Percentiles rank a stretch among this genome's conserved stretches.
These are phyloP conservation scores for Colletotrichum musae DNA, from an alignment of 2,329 filamentous ascomycete genomes.

Conservation along the genomic window DNA sequence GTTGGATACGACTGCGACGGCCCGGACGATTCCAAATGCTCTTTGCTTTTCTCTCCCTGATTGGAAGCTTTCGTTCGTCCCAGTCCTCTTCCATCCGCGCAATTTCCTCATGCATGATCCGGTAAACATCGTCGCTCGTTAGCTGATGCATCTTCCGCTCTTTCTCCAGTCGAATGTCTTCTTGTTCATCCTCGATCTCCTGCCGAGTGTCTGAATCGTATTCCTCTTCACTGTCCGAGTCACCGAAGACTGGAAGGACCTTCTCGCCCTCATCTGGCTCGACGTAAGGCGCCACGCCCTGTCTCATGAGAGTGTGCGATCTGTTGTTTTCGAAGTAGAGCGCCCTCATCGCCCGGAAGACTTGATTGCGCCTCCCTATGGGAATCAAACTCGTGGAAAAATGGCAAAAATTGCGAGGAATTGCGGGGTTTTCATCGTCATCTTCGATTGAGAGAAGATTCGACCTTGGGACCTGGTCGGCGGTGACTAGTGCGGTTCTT, in stretches of 20 bases:
- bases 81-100: constrained; percentile 67
- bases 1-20: constrained; percentile 51
- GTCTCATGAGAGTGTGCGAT: constrained; percentile 25
- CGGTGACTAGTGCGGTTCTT: constrained; percentile 45
- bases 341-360: constrained; percentile 57
- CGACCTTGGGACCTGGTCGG: constrained; percentile 31
- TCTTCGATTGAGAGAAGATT: not conserved
- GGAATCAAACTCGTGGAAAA: constrained; percentile 47
- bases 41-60: constrained; percentile 69
- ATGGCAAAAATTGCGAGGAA: not conserved
- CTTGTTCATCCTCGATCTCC: constrained; percentile 73
- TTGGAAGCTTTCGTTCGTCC: constrained; percentile 70
- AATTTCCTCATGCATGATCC: constrained; percentile 69
- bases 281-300: constrained; percentile 57
- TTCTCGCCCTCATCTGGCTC: constrained; percentile 66
- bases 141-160: constrained; percentile 50
- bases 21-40: constrained; percentile 73
- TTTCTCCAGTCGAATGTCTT: constrained; percentile 47
- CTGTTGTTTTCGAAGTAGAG: constrained; percentile 50
- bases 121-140: constrained; percentile 61
- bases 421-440: not conserved
- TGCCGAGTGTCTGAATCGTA: constrained; percentile 72
- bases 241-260: constrained; percentile 46
- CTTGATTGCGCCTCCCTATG: constrained; percentile 60
- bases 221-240: constrained; percentile 57